Percentiles rank a stretch among this genome's conserved stretches.
Evolutionary conservation across 495 filamentous ascomycete genomes (phyloP).

Genomic region (Neurospora discreta): DNA sequence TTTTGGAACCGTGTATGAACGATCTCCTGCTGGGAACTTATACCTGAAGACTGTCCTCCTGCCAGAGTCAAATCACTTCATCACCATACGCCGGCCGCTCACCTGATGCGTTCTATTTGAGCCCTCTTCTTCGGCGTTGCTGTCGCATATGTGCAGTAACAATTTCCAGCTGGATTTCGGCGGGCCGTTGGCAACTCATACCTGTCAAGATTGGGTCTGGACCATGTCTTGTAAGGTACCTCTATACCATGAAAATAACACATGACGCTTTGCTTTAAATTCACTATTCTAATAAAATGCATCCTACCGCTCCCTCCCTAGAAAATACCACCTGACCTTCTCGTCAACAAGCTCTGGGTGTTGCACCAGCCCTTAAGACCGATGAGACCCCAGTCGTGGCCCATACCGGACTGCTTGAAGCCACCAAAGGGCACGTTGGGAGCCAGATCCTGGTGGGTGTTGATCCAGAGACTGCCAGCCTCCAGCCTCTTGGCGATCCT

Average conservation of each 20-base stretch:
- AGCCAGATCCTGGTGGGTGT: slow-evolving; percentile 27
- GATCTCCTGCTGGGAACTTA: too few relatives aligned
- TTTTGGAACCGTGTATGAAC: too few relatives aligned
- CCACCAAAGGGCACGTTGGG: slow-evolving; percentile 43
- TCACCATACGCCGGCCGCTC: too few relatives aligned
- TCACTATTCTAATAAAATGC: background rate
- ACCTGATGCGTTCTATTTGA: too few relatives aligned
- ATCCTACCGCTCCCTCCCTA: background rate
- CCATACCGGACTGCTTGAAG: slow-evolving; percentile 47
- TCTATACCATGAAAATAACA: background rate
- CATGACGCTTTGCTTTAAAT: background rate
- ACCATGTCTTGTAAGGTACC: background rate
- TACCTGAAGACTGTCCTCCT: too few relatives aligned
- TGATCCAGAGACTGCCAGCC: slow-evolving; percentile 50
- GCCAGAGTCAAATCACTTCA: too few relatives aligned
- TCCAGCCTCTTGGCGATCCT: slow-evolving; percentile 40
- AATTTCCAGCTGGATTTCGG: too few relatives aligned
- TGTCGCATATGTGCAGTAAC: too few relatives aligned
- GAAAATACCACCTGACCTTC: background rate
- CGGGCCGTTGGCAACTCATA: too few relatives aligned
- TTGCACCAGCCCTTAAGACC: slow-evolving; percentile 43
- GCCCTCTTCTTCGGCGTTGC: too few relatives aligned
- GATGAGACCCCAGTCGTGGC: slow-evolving; percentile 39
- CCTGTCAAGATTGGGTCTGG: background rate
- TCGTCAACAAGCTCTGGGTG: slow-evolving; percentile 22